Percentiles rank a stretch among this genome's conserved stretches.
Evolutionary conservation across 2,329 filamentous ascomycete species (phyloP).

Genomic region (Fulvia fulva): DNA sequence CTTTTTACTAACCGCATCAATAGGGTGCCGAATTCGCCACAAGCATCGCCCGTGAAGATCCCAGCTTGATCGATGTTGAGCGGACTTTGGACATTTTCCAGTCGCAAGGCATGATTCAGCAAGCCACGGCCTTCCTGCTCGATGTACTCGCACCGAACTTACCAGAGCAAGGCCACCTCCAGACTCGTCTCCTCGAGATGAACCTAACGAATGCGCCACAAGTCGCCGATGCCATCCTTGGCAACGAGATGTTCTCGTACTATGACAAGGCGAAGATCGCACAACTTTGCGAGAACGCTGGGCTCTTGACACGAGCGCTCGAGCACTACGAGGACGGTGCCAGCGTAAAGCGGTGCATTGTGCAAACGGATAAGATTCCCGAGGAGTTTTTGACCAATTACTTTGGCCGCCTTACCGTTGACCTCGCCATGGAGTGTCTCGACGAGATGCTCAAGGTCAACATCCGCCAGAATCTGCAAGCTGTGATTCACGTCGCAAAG

Average conservation of each 20-base stretch:
- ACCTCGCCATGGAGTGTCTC: constrained; percentile 88
- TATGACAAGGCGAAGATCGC: constrained; percentile 91
- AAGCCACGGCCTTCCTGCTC: constrained; percentile 94
- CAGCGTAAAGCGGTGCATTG: constrained; percentile 82
- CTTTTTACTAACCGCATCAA: constrained; percentile 56
- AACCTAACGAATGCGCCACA: constrained; percentile 94
- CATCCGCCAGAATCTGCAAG: constrained; percentile 93
- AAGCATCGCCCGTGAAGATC: constrained; percentile 84
- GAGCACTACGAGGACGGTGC: constrained; percentile 92
- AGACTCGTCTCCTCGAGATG: constrained; percentile 96
- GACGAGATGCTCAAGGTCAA: constrained; percentile 96
- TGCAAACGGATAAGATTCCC: constrained; percentile 82
- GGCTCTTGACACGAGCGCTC: constrained; percentile 65
- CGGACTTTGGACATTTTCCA: constrained; percentile 97
- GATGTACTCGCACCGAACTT: constrained; percentile 94
- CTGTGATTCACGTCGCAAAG: constrained; percentile 91
- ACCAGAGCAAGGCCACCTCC: constrained; percentile 86
- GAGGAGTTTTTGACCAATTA: constrained; percentile 88
- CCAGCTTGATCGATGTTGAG: constrained; percentile 84
- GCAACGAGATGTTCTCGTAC: constrained; percentile 97
- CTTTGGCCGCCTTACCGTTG: constrained; percentile 91
- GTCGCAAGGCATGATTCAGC: constrained; percentile 94
- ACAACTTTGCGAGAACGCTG: constrained; percentile 86
- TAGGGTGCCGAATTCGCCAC: constrained; percentile 93
- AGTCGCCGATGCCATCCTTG: constrained; percentile 94